Conservation (phyloP, 805 yeast species). For the Starmera caribaea region DNA sequence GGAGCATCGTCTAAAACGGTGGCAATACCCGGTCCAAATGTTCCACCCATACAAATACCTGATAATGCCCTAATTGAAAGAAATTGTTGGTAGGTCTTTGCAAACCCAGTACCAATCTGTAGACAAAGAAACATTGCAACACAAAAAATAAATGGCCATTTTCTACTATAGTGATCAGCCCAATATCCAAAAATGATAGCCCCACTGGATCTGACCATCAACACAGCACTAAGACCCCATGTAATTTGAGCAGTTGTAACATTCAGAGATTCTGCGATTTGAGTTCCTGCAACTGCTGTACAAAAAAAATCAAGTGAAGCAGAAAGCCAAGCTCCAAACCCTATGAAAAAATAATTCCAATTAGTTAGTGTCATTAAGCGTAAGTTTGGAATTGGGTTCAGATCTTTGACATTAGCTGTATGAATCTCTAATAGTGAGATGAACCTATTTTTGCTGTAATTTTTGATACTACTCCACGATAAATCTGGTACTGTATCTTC, state of each 20-base stretch:
- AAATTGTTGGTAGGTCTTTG: conserved; percentile 47
- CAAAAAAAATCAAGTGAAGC: conserved; percentile 67
- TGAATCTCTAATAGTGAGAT: conserved; percentile 18
- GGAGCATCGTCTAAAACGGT: conserved; percentile 64
- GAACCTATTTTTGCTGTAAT: conserved; percentile 16
- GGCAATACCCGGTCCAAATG: conserved; percentile 56
- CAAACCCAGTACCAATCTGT: conserved; percentile 61
- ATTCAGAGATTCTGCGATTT: conserved; percentile 39
- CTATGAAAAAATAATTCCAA: conserved; percentile 53
- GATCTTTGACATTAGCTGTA: conserved; percentile 13
- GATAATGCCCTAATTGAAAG: conserved; percentile 53
- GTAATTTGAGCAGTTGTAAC: conserved; percentile 40
- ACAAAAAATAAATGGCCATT: conserved; percentile 52
- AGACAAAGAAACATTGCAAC: conserved; percentile 40
- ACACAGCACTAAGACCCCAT: conserved; percentile 66
- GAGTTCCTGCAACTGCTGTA: conserved; percentile 43
- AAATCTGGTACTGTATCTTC: neutral
- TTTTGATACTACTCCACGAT: neutral
- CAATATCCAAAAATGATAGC: conserved; percentile 55
- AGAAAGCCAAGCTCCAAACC: conserved; percentile 59
- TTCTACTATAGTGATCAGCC: conserved; percentile 58
- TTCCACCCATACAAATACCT: conserved; percentile 67
- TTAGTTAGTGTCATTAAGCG: conserved; percentile 26
- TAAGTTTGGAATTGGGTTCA: conserved; percentile 37
- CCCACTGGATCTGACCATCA: conserved; percentile 63